Evolutionary conservation across 1,284 basidiomycete genomes (phyloP), one percentile per base, ranked within the genome.

Genomic region (Thecaphora frezii): DNA sequence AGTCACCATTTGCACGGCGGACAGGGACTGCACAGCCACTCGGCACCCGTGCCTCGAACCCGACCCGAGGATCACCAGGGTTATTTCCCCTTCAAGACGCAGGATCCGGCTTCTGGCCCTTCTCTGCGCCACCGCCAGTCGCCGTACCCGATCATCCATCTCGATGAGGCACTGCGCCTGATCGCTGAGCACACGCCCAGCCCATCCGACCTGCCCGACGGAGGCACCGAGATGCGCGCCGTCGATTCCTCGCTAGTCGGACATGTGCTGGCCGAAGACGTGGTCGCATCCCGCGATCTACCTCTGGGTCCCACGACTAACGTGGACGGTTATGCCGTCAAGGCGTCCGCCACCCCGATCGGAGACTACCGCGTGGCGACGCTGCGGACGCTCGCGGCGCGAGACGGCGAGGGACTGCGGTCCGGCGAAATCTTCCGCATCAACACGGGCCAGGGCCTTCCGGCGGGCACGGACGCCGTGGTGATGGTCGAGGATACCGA

Each of bases 401-500:
- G 55, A 3, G 24, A 4, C 21, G 33, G 18, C 33, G 33, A 16
- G 12, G 22, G 43, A 24, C 33, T 68, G 30, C 22, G 19, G 19
- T 9, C 22, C 1, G 69, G 57, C 0, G 63, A 68, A 33, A 64
- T 76, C 33, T 71, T 64, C 53, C 56, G 72, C 5, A 68, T 76
- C 67, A 76, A 76, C 41, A 76, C 73, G 3, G 73, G 73, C 0
- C 73, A 76, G 87, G 85, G 1, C 86, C 80, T 93, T 1, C 91
- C 91, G 0, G 74, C 79, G 0, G 89, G 88, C 2, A 81, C 88
- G 8, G 87, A 93, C 73, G 81, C 89, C 0, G 87, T 92, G 0
- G 87, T 93, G 75, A 93, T 93, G 90, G 91, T 93, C 18, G 91
- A 93, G 80, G 91, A 93, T 72, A 93, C 91, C 0, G 84, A 85